Evolutionary conservation across 495 filamentous ascomycete genomes (phyloP).

Genomic region (Penicillium desertorum): DNA sequence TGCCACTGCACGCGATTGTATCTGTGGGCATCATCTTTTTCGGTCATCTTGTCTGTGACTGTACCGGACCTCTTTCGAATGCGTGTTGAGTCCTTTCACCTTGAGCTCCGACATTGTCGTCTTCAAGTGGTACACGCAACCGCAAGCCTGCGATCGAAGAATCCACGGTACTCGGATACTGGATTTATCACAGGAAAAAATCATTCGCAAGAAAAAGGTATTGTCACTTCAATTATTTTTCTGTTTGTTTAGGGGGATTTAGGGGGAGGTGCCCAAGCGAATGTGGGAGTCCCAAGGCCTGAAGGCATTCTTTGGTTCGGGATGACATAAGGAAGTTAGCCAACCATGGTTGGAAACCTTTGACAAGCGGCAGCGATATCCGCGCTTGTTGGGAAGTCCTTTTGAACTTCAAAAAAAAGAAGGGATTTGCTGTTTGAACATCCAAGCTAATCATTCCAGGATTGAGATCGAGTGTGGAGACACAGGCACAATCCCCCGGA

Average conservation of each 20-base stretch:
- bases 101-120: neutral
- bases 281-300: constrained; percentile 2
- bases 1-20: neutral
- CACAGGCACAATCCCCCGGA: neutral
- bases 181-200: neutral
- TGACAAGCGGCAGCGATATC: constrained; percentile 5
- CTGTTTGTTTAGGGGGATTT: neutral
- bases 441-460: neutral
- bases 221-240: neutral
- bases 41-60: neutral
- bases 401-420: neutral
- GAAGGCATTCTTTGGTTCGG: constrained; percentile 13
- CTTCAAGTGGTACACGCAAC: neutral
- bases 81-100: neutral
- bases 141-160: neutral
- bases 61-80: neutral
- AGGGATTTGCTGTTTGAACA: neutral
- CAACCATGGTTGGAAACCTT: neutral
- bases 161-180: neutral
- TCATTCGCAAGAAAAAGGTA: neutral
- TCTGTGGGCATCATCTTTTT: neutral
- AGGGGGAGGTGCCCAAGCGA: neutral
- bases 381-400: neutral
- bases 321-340: constrained; percentile 18
- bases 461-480: constrained; percentile 6